phyloP scores from a whole-genome alignment of 108 stramenopile species.

The Bacterosira constricta region DNA sequence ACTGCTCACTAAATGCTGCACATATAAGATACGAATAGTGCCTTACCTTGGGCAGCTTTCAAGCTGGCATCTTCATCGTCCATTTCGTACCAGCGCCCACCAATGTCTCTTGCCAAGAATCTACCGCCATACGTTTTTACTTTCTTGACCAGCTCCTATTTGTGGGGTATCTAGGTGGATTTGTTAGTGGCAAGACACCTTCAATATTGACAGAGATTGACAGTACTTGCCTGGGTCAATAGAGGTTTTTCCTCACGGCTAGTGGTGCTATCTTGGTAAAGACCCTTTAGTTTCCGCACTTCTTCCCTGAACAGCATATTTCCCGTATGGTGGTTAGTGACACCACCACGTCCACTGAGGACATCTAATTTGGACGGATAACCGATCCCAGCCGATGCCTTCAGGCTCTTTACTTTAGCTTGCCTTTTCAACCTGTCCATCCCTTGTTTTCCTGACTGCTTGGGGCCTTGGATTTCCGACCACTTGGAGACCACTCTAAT shows the following conservation, averaged over 20 bases:
- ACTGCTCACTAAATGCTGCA: not conserved
- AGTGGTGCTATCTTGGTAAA: not conserved
- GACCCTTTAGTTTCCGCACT: constrained; percentile 2
- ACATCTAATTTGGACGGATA: constrained; percentile 45
- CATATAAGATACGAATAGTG: not conserved
- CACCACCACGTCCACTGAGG: constrained; percentile 65
- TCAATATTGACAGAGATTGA: not conserved
- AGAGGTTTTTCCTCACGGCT: not conserved
- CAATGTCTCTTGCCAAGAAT: constrained; percentile 1
- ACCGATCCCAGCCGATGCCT: no score
- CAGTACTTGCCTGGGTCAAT: not conserved
- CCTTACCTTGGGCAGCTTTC: constrained; percentile 1
- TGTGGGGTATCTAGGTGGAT: not conserved
- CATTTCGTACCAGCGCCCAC: not conserved
- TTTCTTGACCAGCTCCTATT: not conserved
- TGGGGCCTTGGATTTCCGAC: no score
- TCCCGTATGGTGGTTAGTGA: constrained; percentile 59
- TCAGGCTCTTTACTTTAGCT: no score
- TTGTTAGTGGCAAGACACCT: not conserved
- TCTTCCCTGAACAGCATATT: constrained; percentile 52
- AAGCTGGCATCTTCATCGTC: not conserved
- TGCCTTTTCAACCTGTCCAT: no score
- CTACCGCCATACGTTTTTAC: not conserved
- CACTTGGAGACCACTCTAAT: no score
- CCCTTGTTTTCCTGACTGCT: no score